phyloP scores from a whole-genome alignment of 805 yeast species.

The Saccharomycopsis microspora region DNA sequence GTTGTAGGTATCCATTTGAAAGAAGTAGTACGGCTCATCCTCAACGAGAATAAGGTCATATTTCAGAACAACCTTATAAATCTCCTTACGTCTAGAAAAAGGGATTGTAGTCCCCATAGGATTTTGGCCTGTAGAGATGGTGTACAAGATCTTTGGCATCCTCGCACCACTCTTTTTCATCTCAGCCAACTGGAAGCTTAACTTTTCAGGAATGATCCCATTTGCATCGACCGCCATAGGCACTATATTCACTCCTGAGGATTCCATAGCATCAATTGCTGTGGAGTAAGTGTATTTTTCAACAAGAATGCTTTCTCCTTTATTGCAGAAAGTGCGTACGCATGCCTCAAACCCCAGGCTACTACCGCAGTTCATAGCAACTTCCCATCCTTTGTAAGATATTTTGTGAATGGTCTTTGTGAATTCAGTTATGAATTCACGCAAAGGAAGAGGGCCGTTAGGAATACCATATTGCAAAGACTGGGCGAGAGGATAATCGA shows the following conservation, averaged over 20 bases:
- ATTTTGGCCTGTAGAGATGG: constrained; percentile 76
- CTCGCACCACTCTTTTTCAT: constrained; percentile 38
- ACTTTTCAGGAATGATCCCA: constrained; percentile 48
- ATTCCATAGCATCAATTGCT: constrained; percentile 57
- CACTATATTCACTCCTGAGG: constrained; percentile 41
- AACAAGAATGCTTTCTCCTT: constrained; percentile 50
- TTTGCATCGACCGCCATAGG: constrained; percentile 55
- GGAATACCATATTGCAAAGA: constrained; percentile 73
- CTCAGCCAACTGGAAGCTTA: constrained; percentile 35
- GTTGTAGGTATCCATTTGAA: constrained; percentile 37
- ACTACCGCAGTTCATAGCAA: constrained; percentile 48
- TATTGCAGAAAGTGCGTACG: constrained; percentile 43
- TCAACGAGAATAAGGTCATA: constrained; percentile 65
- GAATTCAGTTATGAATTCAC: constrained; percentile 50
- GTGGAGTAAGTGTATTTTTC: constrained; percentile 60
- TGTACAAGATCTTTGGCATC: constrained; percentile 48
- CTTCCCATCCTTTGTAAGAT: constrained; percentile 47
- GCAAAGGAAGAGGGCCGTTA: constrained; percentile 50
- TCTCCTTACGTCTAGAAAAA: constrained; percentile 39
- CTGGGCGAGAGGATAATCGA: constrained; percentile 50
- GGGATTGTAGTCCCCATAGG: constrained; percentile 70
- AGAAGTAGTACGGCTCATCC: constrained; percentile 80
- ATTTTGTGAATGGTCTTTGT: constrained; percentile 31
- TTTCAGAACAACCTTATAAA: constrained; percentile 51
- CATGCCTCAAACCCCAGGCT: constrained; percentile 60